phyloP scores from a whole-genome alignment of 2,329 filamentous ascomycete species.

The Hypoxylon sp. region DNA sequence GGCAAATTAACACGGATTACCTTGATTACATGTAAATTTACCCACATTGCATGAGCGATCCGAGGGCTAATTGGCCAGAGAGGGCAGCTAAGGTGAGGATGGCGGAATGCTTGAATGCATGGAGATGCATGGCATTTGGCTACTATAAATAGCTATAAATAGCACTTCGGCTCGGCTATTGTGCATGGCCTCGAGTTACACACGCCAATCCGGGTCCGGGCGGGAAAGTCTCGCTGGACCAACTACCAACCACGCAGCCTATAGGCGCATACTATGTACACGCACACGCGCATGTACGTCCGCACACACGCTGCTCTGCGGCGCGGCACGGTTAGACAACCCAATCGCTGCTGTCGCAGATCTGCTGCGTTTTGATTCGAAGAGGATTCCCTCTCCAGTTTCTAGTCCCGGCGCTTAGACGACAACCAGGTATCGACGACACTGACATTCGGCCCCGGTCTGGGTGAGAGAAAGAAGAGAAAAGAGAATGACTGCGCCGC shows the following conservation, averaged over 20 bases:
- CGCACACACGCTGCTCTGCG: slow-evolving; percentile 15
- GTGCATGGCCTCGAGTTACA: slow-evolving; percentile 36
- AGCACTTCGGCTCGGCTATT: slow-evolving; percentile 41
- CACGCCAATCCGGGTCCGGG: slow-evolving; percentile 31
- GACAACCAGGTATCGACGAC: slow-evolving; percentile 9
- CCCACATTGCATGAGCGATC: slow-evolving; percentile 34
- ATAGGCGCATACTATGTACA: neutral
- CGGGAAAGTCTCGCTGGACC: slow-evolving; percentile 35
- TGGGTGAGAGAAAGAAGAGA: neutral
- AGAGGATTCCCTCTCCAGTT: slow-evolving; percentile 1
- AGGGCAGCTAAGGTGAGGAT: slow-evolving; percentile 22
- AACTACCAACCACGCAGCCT: slow-evolving; percentile 2
- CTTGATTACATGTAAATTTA: slow-evolving; percentile 39
- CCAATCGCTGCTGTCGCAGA: slow-evolving; percentile 19
- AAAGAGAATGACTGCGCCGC: slow-evolving; percentile 20
- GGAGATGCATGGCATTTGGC: slow-evolving; percentile 23
- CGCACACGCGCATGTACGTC: neutral
- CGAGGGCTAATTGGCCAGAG: slow-evolving; percentile 39
- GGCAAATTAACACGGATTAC: slow-evolving; percentile 30
- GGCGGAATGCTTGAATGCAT: slow-evolving; percentile 20
- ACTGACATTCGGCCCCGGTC: slow-evolving; percentile 19
- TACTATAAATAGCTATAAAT: slow-evolving; percentile 49
- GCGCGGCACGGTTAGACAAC: slow-evolving; percentile 19
- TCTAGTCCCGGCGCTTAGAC: slow-evolving; percentile 32
- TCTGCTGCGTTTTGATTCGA: neutral